These are phyloP conservation scores for Umbelopsis sp. DNA, from an alignment of 192 early-diverging fungal genomes.

Conservation along the genomic window DNA sequence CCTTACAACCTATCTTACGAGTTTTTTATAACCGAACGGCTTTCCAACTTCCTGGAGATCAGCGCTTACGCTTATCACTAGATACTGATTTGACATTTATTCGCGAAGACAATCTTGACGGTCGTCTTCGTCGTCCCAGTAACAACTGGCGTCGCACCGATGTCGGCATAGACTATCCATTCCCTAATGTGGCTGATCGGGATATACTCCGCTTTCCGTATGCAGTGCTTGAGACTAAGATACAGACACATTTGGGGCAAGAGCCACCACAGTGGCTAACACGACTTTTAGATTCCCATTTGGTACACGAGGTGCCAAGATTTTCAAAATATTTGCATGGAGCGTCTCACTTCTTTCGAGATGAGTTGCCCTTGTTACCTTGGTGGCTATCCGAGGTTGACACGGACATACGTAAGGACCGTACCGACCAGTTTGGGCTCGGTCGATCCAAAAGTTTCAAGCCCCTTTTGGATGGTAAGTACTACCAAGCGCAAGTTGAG, in stretches of 20 bases:
- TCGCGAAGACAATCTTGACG: conserved; percentile 85
- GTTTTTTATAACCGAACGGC: conserved; percentile 98
- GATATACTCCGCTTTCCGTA: conserved; percentile 78
- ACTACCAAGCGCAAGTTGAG: conserved; percentile 41
- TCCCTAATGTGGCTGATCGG: conserved; percentile 72
- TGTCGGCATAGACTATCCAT: conserved; percentile 76
- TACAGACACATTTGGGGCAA: conserved; percentile 79
- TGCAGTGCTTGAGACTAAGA: conserved; percentile 87
- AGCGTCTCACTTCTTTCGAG: conserved; percentile 44
- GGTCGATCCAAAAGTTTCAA: conserved; percentile 48
- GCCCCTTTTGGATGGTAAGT: conserved; percentile 39
- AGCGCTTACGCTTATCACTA: conserved; percentile 88
- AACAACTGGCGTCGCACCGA: conserved; percentile 93
- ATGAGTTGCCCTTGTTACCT: conserved; percentile 44
- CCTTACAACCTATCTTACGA: conserved; percentile 69
- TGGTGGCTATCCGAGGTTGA: conserved; percentile 48
- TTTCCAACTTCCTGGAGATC: conserved; percentile 98
- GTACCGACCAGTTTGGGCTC: conserved; percentile 54
- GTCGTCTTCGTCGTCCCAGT: conserved; percentile 65
- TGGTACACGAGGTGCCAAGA: conserved; percentile 50
- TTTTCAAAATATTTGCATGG: conserved; percentile 55
- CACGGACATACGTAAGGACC: conserved; percentile 80
- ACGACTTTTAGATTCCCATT: conserved; percentile 59
- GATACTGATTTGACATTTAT: conserved; percentile 96
- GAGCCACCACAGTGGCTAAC: conserved; percentile 82